Conservation (phyloP, 1,284 basidiomycete genomes). For the Leccinum solheimii region DNA sequence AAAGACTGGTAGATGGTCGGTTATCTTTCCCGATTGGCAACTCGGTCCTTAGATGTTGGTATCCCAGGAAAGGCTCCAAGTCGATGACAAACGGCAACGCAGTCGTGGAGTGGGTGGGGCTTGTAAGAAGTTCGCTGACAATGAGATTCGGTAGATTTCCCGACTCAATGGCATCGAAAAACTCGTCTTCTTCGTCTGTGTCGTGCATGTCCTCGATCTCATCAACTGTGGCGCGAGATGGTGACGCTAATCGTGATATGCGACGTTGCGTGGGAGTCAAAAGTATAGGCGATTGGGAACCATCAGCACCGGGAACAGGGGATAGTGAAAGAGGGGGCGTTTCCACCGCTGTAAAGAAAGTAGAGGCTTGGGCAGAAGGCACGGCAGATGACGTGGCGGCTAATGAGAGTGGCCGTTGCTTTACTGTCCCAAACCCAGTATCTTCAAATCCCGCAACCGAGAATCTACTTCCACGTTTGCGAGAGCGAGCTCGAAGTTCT, state of each 20-base stretch:
- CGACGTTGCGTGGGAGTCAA: conserved; percentile 34
- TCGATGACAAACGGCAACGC: conserved; percentile 36
- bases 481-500: conserved; percentile 67
- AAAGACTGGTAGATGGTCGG: conserved; percentile 88
- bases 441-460: conserved; percentile 38
- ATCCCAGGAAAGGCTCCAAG: conserved; percentile 65
- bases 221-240: conserved; percentile 10
- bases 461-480: conserved; percentile 56
- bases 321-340: conserved; percentile 13
- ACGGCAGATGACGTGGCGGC: conserved; percentile 8
- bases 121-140: conserved; percentile 59
- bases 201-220: conserved; percentile 52
- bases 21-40: conserved; percentile 79
- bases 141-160: conserved; percentile 76
- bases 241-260: conserved; percentile 15
- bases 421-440: conserved; percentile 28
- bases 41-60: conserved; percentile 62
- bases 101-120: conserved; percentile 34
- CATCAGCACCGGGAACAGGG: conserved; percentile 3
- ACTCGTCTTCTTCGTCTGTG: conserved; percentile 93
- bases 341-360: conserved; percentile 25
- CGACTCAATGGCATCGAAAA: conserved; percentile 95
- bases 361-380: conserved; percentile 20
- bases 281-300: conserved; percentile 18
- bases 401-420: conserved; percentile 27